phyloP scores from a whole-genome alignment of 768 basidiomycete species.

The Boletales sp. region DNA sequence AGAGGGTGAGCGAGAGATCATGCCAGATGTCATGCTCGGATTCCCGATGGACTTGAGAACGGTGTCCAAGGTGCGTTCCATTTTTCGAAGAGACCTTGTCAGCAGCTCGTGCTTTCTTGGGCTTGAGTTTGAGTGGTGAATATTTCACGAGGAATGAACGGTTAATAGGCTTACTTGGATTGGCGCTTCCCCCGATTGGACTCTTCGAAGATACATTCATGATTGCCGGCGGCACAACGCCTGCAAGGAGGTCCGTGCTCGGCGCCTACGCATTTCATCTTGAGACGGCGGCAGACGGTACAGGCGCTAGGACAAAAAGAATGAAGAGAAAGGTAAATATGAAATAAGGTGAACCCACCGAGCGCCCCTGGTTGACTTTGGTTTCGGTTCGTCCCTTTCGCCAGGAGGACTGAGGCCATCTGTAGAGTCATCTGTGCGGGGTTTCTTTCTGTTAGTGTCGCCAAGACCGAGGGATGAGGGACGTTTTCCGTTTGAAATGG shows the following conservation, averaged over 20 bases:
- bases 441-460: conserved; percentile 52
- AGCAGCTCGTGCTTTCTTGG: conserved; percentile 81
- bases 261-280: conserved; percentile 92
- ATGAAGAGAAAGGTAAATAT: conserved; percentile 5
- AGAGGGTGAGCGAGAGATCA: conserved; percentile 80
- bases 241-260: conserved; percentile 92
- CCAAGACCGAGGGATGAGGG: conserved; percentile 45
- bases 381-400: conserved; percentile 65
- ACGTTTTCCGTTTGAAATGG: conserved; percentile 64
- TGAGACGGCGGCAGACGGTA: conserved; percentile 85
- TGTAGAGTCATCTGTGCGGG: conserved; percentile 51
- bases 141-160: conserved; percentile 18
- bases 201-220: conserved; percentile 96
- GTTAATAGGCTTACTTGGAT: conserved; percentile 54
- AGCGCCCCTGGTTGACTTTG: conserved; percentile 86
- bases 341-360: conserved; percentile 45
- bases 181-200: conserved; percentile 92
- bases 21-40: conserved; percentile 71
- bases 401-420: conserved; percentile 49
- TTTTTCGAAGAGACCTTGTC: conserved; percentile 78
- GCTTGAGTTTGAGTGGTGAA: conserved; percentile 28
- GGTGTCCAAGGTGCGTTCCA: conserved; percentile 91
- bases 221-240: conserved; percentile 70
- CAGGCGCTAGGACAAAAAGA: conserved; percentile 59
- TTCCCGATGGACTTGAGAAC: conserved; percentile 87